Evolutionary conservation across 805 yeast genomes (phyloP).

Genomic region (Barnettozyma vustinii): DNA sequence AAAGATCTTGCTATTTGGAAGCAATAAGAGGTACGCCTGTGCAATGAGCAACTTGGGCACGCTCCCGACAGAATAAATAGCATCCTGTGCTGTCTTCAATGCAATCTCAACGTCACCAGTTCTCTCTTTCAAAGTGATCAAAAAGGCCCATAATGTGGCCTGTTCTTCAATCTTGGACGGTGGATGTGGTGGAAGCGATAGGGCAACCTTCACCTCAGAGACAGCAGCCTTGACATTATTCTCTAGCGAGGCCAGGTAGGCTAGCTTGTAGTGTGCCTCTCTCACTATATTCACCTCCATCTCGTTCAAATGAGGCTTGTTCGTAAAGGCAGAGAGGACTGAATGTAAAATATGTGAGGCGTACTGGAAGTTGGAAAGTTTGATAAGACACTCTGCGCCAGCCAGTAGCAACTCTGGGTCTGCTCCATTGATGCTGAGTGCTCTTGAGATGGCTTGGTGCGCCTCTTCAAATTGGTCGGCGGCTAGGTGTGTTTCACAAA

Average conservation of each 20-base stretch:
- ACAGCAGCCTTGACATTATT: slow-evolving; percentile 46
- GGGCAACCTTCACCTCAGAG: slow-evolving; percentile 43
- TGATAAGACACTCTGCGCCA: slow-evolving; percentile 43
- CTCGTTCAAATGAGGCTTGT: slow-evolving; percentile 24
- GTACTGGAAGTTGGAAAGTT: slow-evolving; percentile 38
- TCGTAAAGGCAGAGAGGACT: slow-evolving; percentile 34
- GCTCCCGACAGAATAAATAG: slow-evolving; percentile 40
- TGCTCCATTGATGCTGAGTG: slow-evolving; percentile 31
- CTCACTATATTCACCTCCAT: slow-evolving; percentile 43
- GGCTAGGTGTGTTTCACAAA: slow-evolving; percentile 46
- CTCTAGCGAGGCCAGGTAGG: slow-evolving; percentile 47
- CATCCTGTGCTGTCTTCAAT: slow-evolving; percentile 42
- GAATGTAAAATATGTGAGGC: slow-evolving; percentile 44
- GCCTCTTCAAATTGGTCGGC: slow-evolving; percentile 47
- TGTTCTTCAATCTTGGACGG: slow-evolving; percentile 40
- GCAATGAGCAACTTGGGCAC: slow-evolving; percentile 40
- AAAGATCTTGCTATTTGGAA: slow-evolving; percentile 26
- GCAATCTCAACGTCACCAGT: slow-evolving; percentile 44
- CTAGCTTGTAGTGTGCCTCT: slow-evolving; percentile 50
- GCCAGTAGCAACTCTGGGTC: slow-evolving; percentile 45
- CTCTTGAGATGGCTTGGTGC: slow-evolving; percentile 41
- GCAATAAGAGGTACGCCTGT: slow-evolving; percentile 44
- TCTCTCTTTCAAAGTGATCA: slow-evolving; percentile 44
- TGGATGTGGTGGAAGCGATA: slow-evolving; percentile 46
- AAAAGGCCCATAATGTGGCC: slow-evolving; percentile 47